These are phyloP conservation scores for Mycena crocata DNA, from an alignment of 768 basidiomycete genomes.

Conservation along the genomic window DNA sequence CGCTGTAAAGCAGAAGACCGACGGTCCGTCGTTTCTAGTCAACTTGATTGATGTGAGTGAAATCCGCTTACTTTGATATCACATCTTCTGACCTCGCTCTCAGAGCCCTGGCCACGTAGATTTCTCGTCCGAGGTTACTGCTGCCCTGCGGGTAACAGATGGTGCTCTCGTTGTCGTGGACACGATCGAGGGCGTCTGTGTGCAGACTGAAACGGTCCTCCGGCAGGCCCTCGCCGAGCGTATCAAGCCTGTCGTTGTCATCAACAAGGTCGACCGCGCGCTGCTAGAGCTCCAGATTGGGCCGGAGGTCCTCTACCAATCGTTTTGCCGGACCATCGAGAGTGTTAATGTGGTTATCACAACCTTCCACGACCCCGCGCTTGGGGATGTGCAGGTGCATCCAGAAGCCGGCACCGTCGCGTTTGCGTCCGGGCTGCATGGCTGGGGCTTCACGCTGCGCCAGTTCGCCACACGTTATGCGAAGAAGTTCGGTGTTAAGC, in stretches of 20 bases:
- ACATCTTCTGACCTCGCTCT: neutral
- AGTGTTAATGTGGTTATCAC: constrained; percentile 98
- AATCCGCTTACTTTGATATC: neutral
- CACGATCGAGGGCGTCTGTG: constrained; percentile 99
- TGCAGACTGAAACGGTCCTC: constrained; percentile 99
- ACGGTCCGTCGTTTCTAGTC: constrained; percentile 96
- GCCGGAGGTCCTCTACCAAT: constrained; percentile 97
- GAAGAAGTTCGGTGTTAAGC: constrained; percentile 98
- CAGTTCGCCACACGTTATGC: constrained; percentile 95
- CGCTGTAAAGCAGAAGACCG: constrained; percentile 93
- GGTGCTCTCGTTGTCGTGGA: constrained; percentile 99
- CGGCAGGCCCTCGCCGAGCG: constrained; percentile 97
- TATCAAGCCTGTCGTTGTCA: constrained; percentile 99
- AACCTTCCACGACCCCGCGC: constrained; percentile 91
- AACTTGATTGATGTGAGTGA: constrained; percentile 90
- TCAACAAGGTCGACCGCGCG: constrained; percentile 99
- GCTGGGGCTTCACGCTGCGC: constrained; percentile 99
- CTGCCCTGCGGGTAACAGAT: constrained; percentile 99
- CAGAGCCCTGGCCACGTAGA: constrained; percentile 96
- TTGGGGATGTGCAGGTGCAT: constrained; percentile 99
- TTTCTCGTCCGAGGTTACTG: constrained; percentile 99
- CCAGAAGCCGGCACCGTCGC: constrained; percentile 98
- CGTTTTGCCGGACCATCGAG: constrained; percentile 97
- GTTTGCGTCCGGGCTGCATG: constrained; percentile 98
- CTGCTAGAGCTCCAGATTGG: constrained; percentile 96